phyloP scores from a whole-genome alignment of 768 basidiomycete genomes.

The Rhizopogon salebrosus region DNA sequence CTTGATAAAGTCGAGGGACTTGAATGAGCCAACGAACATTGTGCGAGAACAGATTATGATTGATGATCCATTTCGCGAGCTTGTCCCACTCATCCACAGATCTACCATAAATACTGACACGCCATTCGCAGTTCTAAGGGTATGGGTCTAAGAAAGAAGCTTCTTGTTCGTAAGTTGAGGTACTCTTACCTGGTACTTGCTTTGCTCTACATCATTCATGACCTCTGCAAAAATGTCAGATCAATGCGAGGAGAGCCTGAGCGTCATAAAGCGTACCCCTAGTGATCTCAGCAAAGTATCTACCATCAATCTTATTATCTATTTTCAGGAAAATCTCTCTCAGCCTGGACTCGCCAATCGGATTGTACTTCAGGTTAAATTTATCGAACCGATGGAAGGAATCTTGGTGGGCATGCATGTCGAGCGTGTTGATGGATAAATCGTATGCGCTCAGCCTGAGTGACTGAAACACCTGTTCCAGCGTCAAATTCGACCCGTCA shows the following conservation, averaged over 20 bases:
- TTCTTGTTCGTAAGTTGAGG: neutral
- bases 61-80: conserved; percentile 92
- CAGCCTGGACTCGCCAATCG: conserved; percentile 90
- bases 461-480: conserved; percentile 94
- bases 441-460: conserved; percentile 95
- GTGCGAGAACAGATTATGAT: conserved; percentile 90
- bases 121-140: conserved; percentile 89
- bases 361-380: conserved; percentile 97
- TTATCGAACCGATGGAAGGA: conserved; percentile 99
- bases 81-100: conserved; percentile 91
- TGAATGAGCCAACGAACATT: conserved; percentile 99
- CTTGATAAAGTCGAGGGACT: conserved; percentile 88
- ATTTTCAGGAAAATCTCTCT: conserved; percentile 98
- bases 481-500: conserved; percentile 82
- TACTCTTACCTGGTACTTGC: conserved; percentile 84
- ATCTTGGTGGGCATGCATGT: conserved; percentile 99
- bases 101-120: conserved; percentile 92
- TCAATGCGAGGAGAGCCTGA: neutral
- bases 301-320: conserved; percentile 88
- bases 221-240: conserved; percentile 56
- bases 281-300: conserved; percentile 92
- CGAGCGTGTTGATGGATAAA: conserved; percentile 95
- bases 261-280: conserved; percentile 49
- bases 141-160: neutral
- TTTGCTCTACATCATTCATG: conserved; percentile 96